Evolutionary conservation across 176 grass and related monocot species (phyloP).

Genomic region (Thinopyrum elongatum): DNA sequence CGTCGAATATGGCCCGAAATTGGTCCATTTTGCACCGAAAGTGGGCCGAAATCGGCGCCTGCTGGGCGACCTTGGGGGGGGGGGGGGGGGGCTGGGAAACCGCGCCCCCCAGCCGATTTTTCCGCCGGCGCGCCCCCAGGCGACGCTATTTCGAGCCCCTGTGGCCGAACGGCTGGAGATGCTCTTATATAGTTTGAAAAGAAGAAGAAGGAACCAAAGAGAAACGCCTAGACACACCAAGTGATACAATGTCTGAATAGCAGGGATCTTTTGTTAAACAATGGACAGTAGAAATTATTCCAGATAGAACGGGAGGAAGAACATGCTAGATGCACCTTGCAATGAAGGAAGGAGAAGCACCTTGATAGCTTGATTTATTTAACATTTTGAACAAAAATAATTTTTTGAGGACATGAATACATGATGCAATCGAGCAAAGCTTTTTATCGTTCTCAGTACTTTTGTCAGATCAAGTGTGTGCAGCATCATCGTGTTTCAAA

Average conservation of each 20-base stretch:
- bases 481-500: too few relatives aligned
- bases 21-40: too few relatives aligned
- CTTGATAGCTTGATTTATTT: not conserved
- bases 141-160: too few relatives aligned
- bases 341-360: not conserved
- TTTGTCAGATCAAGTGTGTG: not conserved
- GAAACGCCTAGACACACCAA: not conserved
- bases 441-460: not conserved
- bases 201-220: too few relatives aligned
- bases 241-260: not conserved
- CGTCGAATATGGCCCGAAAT: too few relatives aligned
- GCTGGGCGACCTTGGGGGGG: too few relatives aligned
- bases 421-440: not conserved
- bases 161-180: too few relatives aligned
- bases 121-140: too few relatives aligned
- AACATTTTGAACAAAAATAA: not conserved
- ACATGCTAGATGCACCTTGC: not conserved
- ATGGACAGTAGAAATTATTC: not conserved
- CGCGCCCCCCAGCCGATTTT: too few relatives aligned
- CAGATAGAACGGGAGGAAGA: not conserved
- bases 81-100: too few relatives aligned
- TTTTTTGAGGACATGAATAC: not conserved
- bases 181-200: too few relatives aligned
- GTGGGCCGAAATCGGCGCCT: too few relatives aligned
- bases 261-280: not conserved